Evolutionary conservation across 768 basidiomycete species (phyloP).

Genomic region (Pulveroboletus ravenelii): DNA sequence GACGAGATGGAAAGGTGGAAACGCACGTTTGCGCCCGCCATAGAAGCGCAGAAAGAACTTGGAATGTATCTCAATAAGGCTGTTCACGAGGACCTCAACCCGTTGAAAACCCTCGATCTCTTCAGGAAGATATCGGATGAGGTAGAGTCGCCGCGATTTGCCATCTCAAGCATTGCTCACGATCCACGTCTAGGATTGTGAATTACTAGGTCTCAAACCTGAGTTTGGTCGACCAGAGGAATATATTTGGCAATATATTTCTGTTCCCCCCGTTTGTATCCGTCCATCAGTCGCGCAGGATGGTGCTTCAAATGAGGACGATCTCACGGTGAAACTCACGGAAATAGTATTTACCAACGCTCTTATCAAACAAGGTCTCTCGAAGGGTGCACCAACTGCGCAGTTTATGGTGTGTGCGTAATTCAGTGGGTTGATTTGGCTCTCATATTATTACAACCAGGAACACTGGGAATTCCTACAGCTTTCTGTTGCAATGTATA

Average conservation of each 20-base stretch:
- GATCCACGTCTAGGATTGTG: conserved; percentile 67
- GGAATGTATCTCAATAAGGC: conserved; percentile 82
- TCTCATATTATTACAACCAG: conserved; percentile 34
- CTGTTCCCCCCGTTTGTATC: conserved; percentile 96
- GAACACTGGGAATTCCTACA: conserved; percentile 99
- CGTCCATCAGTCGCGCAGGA: conserved; percentile 97
- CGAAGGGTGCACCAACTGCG: conserved; percentile 81
- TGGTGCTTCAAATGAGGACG: conserved; percentile 97
- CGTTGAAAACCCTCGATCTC: conserved; percentile 86
- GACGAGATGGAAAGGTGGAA: conserved; percentile 88
- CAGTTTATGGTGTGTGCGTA: conserved; percentile 70
- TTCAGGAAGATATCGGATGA: conserved; percentile 92
- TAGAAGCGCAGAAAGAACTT: conserved; percentile 85
- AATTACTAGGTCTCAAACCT: conserved; percentile 87
- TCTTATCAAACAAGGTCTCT: conserved; percentile 84
- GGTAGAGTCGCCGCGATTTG: conserved; percentile 36
- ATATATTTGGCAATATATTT: conserved; percentile 98
- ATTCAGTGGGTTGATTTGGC: neutral
- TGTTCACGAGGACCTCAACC: conserved; percentile 88
- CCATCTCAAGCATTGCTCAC: neutral
- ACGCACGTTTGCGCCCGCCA: conserved; percentile 71
- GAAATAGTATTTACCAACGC: conserved; percentile 96
- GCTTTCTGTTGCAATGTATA: conserved; percentile 92
- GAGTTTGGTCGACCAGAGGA: conserved; percentile 90
- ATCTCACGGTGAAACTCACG: conserved; percentile 93